Base-by-base conservation (phyloP, 208 protist genomes). In the Jaenimonas drosophilae region DNA sequence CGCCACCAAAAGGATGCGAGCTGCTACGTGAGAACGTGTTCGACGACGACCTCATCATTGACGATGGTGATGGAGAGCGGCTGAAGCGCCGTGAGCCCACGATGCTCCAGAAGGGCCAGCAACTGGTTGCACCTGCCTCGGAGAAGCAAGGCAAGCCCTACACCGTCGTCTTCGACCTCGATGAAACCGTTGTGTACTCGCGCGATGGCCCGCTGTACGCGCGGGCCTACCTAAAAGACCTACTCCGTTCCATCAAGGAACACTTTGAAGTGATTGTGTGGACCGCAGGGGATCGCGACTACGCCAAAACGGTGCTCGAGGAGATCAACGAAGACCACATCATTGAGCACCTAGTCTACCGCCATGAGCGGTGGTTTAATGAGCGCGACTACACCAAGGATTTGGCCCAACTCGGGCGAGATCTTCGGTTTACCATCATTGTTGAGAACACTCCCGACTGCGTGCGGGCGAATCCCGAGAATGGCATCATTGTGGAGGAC, bases 161-260 rank as follows among this genome's bases (percentile, higher is more conserved):
- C 70, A 91, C 78, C 3, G 44, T 95, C 12, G 87, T 95, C 21
- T 71, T 95, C 30, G 87, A 95, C 51, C 62, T 95, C 3, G 87
- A 95, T 57, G 87, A 95, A 54, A 95, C 87, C 3, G 75, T 95
- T 6, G 76, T 95, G n/a, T 95, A 92, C 62, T 82, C 80, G 4
- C 71, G 87, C 12, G 76, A 92, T 21, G 87, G 87, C 21, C 83
- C 80, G 3, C 66, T 95, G 21, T 90, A 91, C 51, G 72, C 80
- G 21, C 75, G 87, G 11, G 72, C 83, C 4, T 82, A 86, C 42
- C 52, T 91, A 9, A 70, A 73, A 20, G 75, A 91, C 31, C 58
- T 92, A 2, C 68, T 95, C 20, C 55, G 62, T 25, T 64, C 67
- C 29, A 82, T 95, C 33, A 74, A 75, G 50, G 59, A 87, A 25